Base-by-base conservation (phyloP, 2,329 filamentous ascomycete genomes). In the Colletotrichum lini region DNA sequence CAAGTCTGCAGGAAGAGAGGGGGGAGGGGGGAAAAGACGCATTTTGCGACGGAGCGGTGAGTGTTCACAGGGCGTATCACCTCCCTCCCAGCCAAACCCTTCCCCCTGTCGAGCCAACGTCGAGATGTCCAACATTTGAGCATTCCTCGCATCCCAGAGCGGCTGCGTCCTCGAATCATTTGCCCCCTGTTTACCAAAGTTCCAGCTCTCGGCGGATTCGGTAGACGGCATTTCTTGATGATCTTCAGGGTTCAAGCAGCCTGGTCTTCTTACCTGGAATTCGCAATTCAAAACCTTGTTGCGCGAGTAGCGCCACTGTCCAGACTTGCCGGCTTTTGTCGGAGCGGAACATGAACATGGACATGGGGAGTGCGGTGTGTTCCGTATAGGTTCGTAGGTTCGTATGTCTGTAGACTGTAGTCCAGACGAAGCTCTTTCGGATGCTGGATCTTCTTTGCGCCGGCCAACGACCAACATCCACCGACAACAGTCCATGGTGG, bases 41-140 rank as follows among this genome's bases (percentile, higher is more conserved):
- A 65, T 72, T 72, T 72, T 58, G 50, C 40, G 53, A 72, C 65
- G 70, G 69, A 73, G 72, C 72, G 72, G 72, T 73, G 72, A 73
- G 72, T 58, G 42, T 70, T 60, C 65, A 64, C 72, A 56, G 23
- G 65, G 72, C 72, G 72, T 72, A 72, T 73, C 72, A 65, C 69
- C 26, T 26, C 26, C 42, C 57, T 42, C 56, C 50, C 30, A 54
- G 42, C 44, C 63, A 45, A 38, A 50, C 15, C 23, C 15, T 30
- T 30, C 49, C 60, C 40, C 60, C 35, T 52, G 47, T 58, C 56
- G 21, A 40, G 52, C 52, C 5, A 50, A 44, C 16, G 47, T 63
- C 21, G 23, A 35, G 3, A 21, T 45, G 56, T 44, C 40, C 16
- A 45, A 42, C 38, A 21, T 68, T 52, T 44, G 21, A 30, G 44